Conservation (phyloP, 1,284 basidiomycete genomes). For the Tranzscheliella williamsii region DNA sequence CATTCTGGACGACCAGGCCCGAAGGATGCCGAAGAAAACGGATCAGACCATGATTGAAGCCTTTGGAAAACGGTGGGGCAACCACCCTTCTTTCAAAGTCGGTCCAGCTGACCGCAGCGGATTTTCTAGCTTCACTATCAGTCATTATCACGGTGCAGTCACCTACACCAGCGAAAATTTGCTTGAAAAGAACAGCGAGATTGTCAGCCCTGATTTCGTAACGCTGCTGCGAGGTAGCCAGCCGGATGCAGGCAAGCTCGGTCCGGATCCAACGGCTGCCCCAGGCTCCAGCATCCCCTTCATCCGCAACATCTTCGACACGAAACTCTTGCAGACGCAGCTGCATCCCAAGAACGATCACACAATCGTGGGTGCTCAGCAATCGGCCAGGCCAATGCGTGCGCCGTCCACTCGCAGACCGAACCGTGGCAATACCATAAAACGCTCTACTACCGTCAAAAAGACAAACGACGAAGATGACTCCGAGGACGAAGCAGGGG, state of each 20-base stretch:
- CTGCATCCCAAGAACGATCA: conserved; percentile 88
- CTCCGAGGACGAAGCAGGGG: conserved; percentile 54
- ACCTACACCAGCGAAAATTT: conserved; percentile 88
- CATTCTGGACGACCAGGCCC: conserved; percentile 95
- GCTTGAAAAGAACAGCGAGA: conserved; percentile 84
- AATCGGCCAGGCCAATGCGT: conserved; percentile 88
- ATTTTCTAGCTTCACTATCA: conserved; percentile 84
- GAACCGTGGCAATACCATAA: conserved; percentile 43
- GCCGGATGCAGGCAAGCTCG: conserved; percentile 50
- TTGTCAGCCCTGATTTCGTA: conserved; percentile 89
- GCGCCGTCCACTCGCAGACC: conserved; percentile 69
- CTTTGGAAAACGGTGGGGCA: conserved; percentile 89
- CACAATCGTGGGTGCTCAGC: conserved; percentile 89
- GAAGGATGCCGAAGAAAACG: conserved; percentile 82
- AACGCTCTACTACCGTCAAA: conserved; percentile 58
- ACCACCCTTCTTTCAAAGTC: conserved; percentile 77
- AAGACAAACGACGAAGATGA: conserved; percentile 68
- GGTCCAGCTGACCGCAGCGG: conserved; percentile 69
- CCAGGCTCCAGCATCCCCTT: conserved; percentile 68
- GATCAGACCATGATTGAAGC: conserved; percentile 93
- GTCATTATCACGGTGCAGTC: conserved; percentile 86
- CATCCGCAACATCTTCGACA: conserved; percentile 84
- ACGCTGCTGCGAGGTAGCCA: conserved; percentile 74
- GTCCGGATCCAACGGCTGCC: conserved; percentile 25
- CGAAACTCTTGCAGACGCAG: conserved; percentile 83